These are phyloP conservation scores for Mycena belliarum DNA, from an alignment of 768 basidiomycete genomes.

Conservation along the genomic window DNA sequence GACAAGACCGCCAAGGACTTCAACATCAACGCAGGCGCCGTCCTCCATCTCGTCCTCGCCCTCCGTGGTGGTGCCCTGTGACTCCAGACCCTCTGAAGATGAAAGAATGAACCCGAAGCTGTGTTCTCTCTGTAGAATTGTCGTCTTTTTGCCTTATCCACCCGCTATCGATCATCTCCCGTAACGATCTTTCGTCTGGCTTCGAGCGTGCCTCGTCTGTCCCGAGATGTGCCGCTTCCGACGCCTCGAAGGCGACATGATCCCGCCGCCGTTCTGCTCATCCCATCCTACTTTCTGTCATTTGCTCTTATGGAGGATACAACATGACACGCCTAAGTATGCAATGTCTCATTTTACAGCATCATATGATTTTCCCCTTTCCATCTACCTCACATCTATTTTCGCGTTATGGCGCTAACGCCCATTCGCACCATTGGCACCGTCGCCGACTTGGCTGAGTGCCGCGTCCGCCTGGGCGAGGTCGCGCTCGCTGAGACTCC, in stretches of 20 bases:
- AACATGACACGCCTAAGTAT: neutral
- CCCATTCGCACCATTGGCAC: constrained; percentile 15
- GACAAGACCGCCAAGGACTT: constrained; percentile 88
- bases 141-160: neutral
- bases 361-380: neutral
- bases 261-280: neutral
- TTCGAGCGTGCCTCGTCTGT: no score
- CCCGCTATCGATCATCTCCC: neutral
- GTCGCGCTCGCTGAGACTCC: constrained; percentile 86
- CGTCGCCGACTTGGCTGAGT: constrained; percentile 54
- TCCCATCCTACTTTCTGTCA: neutral
- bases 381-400: neutral
- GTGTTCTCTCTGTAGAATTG: neutral
- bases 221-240: no score
- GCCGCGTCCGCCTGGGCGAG: constrained; percentile 86
- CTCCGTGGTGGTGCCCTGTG: constrained; percentile 73
- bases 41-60: constrained; percentile 93
- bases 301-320: constrained; percentile 7
- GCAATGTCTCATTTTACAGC: neutral
- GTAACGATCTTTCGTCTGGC: no score
- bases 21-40: constrained; percentile 81
- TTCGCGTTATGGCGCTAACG: neutral
- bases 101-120: neutral
- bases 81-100: no score
- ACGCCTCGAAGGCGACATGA: no score